Conservation (phyloP, 257 asterid species). For the Penstemon davidsonii region DNA sequence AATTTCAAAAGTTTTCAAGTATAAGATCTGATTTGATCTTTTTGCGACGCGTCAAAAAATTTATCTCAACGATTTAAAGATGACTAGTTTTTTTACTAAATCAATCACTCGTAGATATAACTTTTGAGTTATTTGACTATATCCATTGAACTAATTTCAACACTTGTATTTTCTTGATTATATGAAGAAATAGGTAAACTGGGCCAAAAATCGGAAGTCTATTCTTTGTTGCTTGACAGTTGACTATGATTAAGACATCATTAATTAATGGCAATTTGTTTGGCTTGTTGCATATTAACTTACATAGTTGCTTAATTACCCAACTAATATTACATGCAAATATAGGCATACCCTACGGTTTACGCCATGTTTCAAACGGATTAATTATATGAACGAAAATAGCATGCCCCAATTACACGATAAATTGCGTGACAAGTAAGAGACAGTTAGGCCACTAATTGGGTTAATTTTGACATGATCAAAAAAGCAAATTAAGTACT, state of each 20-base stretch:
- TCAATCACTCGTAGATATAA: no score
- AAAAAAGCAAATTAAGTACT: not conserved
- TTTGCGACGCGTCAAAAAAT: no score
- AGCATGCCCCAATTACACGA: not conserved
- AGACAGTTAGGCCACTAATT: not conserved
- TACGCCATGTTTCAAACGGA: not conserved
- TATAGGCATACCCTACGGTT: not conserved
- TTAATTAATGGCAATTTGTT: not conserved
- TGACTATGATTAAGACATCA: not conserved
- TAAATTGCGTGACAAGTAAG: not conserved
- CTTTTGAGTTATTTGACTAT: not conserved
- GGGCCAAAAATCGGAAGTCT: not conserved
- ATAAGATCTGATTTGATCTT: no score
- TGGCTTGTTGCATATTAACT: not conserved
- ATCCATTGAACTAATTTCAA: no score
- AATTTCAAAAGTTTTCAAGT: no score
- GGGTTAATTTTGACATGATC: not conserved
- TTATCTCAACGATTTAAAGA: no score
- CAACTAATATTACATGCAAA: not conserved
- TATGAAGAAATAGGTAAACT: not conserved
- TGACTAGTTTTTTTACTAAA: no score
- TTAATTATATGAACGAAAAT: not conserved
- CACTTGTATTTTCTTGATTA: no score
- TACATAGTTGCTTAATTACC: not conserved
- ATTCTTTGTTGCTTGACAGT: not conserved